phyloP scores from a whole-genome alignment of 768 basidiomycete genomes.

The Termitomyces sp. region DNA sequence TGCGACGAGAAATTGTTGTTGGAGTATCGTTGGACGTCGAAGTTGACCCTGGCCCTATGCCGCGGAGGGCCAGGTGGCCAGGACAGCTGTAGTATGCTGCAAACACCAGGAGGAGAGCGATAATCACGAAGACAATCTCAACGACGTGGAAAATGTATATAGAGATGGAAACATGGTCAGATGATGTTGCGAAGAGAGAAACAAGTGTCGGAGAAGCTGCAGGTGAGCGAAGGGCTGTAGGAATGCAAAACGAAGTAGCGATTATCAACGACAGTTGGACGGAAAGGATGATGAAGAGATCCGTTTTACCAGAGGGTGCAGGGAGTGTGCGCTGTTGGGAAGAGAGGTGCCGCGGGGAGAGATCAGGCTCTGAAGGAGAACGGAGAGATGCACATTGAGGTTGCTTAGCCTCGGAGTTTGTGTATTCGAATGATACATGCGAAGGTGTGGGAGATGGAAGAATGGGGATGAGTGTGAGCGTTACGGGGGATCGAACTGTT shows the following conservation, averaged over 20 bases:
- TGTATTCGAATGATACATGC: not conserved
- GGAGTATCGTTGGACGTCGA: not conserved
- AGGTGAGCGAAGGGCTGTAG: not conserved
- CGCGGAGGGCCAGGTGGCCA: too few species aligned
- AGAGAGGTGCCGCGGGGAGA: not conserved
- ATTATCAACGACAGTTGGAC: constrained; percentile 1
- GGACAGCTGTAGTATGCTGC: constrained; percentile 1
- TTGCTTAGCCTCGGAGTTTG: too few species aligned
- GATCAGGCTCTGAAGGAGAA: not conserved
- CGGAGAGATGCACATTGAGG: not conserved
- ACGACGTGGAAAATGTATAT: not conserved
- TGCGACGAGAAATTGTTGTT: not conserved
- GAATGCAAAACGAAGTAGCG: not conserved
- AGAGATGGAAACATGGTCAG: not conserved
- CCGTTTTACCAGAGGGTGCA: not conserved
- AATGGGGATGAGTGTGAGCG: too few species aligned
- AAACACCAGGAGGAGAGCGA: not conserved
- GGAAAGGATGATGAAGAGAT: constrained; percentile 1
- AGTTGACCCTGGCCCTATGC: not conserved
- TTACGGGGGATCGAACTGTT: not conserved
- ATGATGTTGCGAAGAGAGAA: not conserved
- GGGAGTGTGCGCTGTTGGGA: not conserved
- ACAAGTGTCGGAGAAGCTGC: not conserved
- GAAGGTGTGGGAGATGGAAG: constrained; percentile 1
- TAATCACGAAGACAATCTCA: not conserved